Percentiles rank a stretch among this genome's conserved stretches.
Conservation (phyloP, 2,329 filamentous ascomycete genomes). For the Aspergillus versicolor region DNA sequence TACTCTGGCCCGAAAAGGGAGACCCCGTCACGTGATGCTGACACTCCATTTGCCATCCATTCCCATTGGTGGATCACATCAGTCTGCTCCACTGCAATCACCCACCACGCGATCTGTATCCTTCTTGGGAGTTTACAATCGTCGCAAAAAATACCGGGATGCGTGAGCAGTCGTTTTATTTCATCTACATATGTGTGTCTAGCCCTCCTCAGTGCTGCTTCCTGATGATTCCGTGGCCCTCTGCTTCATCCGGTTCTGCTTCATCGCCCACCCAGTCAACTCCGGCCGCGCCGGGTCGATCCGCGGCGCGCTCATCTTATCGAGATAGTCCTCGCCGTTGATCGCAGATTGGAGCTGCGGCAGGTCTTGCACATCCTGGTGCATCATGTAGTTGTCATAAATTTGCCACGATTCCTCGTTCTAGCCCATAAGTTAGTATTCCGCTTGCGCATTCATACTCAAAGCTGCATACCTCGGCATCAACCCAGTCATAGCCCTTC, state of each 20-base stretch:
- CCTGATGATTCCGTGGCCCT: slow-evolving; percentile 18
- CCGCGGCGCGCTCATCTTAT: slow-evolving; percentile 59
- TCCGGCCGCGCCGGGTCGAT: slow-evolving; percentile 45
- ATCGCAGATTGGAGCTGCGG: slow-evolving; percentile 55
- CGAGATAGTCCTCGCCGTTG: slow-evolving; percentile 60
- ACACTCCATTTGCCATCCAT: background rate
- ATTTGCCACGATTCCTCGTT: slow-evolving; percentile 70
- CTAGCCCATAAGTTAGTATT: slow-evolving; percentile 27
- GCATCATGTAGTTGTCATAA: slow-evolving; percentile 72
- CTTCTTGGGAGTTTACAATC: background rate
- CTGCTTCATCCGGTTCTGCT: slow-evolving; percentile 39
- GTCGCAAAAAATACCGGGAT: background rate
- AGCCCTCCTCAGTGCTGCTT: slow-evolving; percentile 22
- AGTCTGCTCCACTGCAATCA: background rate
- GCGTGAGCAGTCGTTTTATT: background rate
- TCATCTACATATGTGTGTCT: background rate
- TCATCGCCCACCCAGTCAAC: slow-evolving; percentile 47
- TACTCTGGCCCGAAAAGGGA: slow-evolving; percentile 8
- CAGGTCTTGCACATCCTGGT: slow-evolving; percentile 43
- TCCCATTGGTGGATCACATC: background rate
- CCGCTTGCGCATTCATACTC: background rate
- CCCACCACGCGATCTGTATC: no score
- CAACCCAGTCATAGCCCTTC: slow-evolving; percentile 74
- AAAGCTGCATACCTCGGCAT: slow-evolving; percentile 61
- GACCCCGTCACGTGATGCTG: slow-evolving; percentile 13